Conservation (phyloP, 2,329 filamentous ascomycete species). For the Colletotrichum sp. region DNA sequence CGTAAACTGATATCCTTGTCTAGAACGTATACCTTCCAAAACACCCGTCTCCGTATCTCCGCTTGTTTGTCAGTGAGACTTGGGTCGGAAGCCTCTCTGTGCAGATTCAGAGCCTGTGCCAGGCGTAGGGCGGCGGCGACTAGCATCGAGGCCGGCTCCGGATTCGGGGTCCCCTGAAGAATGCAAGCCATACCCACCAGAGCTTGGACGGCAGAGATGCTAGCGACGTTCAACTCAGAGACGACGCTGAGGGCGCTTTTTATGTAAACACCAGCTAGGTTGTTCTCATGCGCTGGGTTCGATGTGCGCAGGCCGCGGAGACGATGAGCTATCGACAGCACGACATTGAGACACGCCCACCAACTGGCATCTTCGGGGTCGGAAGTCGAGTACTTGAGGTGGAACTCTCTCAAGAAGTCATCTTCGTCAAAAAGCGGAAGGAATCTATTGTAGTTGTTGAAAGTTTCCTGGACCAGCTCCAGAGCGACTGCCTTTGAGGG, state of each 20-base stretch:
- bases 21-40: background rate
- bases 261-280: background rate
- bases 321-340: background rate
- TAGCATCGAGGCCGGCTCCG: constrained; percentile 23
- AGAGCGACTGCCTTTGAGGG: background rate
- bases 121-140: constrained; percentile 25
- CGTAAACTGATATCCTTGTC: constrained; percentile 30
- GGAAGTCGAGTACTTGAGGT: background rate
- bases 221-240: constrained; percentile 22
- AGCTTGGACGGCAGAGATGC: constrained; percentile 26
- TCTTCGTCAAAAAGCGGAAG: background rate
- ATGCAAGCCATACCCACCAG: constrained; percentile 27
- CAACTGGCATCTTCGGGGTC: background rate
- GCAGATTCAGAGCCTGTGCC: constrained; percentile 26
- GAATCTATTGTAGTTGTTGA: background rate
- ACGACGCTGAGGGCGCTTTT: constrained; percentile 8
- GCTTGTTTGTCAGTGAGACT: background rate
- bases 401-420: background rate
- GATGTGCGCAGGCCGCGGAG: background rate
- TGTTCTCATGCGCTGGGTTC: background rate
- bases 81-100: constrained; percentile 21
- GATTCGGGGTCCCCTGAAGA: constrained; percentile 27
- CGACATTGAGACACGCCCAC: background rate
- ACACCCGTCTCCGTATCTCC: background rate
- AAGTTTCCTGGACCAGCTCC: background rate